phyloP scores from a whole-genome alignment of 2,329 filamentous ascomycete genomes.

The Fonsecaea erecta region DNA sequence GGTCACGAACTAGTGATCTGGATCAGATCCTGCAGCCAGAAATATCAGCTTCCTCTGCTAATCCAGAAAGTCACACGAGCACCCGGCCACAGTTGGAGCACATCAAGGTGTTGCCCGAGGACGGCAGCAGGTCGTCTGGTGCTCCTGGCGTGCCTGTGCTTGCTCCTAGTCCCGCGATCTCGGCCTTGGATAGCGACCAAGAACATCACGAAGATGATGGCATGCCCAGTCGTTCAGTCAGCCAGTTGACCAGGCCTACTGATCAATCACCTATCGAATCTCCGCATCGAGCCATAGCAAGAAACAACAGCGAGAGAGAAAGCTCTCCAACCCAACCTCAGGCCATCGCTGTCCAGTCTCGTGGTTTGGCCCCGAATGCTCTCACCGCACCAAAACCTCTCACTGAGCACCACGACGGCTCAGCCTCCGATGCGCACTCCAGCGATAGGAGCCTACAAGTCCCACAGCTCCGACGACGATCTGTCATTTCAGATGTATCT shows the following conservation, averaged over 20 bases:
- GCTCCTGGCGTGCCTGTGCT: slow-evolving; percentile 1
- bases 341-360: not conserved
- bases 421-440: slow-evolving; percentile 14
- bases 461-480: slow-evolving; percentile 24
- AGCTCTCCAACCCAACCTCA: not conserved
- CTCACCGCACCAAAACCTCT: slow-evolving; percentile 19
- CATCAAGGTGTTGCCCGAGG: not conserved
- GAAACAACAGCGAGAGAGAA: slow-evolving; percentile 6
- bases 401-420: slow-evolving; percentile 7
- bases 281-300: slow-evolving; percentile 8
- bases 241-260: slow-evolving; percentile 27
- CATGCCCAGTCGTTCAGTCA: slow-evolving; percentile 29
- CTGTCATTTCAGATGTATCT: slow-evolving; percentile 35
- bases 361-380: slow-evolving; percentile 1
- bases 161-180: slow-evolving; percentile 30
- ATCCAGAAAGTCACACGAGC: not conserved
- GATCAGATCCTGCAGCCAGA: slow-evolving; percentile 5
- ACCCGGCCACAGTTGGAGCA: not conserved
- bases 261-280: slow-evolving; percentile 26
- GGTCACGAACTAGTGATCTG: slow-evolving; percentile 18
- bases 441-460: slow-evolving; percentile 26
- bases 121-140: not conserved
- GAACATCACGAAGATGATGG: slow-evolving; percentile 19
- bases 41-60: slow-evolving; percentile 10
- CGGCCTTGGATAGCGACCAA: slow-evolving; percentile 30